Evolutionary conservation across 768 basidiomycete genomes (phyloP), one percentile per base, ranked within the genome.

Genomic region (Dioszegia crocea): DNA sequence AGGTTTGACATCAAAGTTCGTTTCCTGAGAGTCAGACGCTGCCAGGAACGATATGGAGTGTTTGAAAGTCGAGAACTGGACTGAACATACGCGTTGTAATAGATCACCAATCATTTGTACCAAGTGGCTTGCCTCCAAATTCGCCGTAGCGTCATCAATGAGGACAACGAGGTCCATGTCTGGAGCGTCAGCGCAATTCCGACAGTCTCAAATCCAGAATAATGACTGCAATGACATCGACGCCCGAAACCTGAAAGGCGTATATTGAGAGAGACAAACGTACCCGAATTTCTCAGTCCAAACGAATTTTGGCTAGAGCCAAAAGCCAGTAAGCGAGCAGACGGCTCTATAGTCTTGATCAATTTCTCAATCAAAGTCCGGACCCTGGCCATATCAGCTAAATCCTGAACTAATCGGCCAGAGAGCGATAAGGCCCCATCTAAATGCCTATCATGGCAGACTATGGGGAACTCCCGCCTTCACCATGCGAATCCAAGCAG

Each of bases 131-230:
- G 94, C 87, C 31, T 87, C 63, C 5, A 83, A 64, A 84, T 84
- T 59, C 81, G 88, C 78, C 86, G 86, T 67, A 57, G 86, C 83
- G 9, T 89, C 88, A 77, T 94, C 90, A 76, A 96, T 90, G 74
- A 99, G 83, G 78, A 92, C 97, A 76, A 93, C 97, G 31, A 99
- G 80, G 79, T 99, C 94, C 94, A 99, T 98, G 78, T 99, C 94
- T 97, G 70, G n/a, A 33, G 48, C 23, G 23, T 59, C 50, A 60
- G 52, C 59, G 17, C 55, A 50, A 24, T 17, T 26, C 55, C 26
- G 11, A 29, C 17, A 8, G 17, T 19, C 16, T 45, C 41, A 21
- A 26, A 26, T 43, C 1, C n/a, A n/a, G n/a, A n/a, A n/a, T n/a
- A n/a, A n/a, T n/a, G n/a, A n/a, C n/a, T n/a, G n/a, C n/a, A n/a